Evolutionary conservation across 2,329 filamentous ascomycete genomes (phyloP).

Genomic region (Alternaria metachromatica): DNA sequence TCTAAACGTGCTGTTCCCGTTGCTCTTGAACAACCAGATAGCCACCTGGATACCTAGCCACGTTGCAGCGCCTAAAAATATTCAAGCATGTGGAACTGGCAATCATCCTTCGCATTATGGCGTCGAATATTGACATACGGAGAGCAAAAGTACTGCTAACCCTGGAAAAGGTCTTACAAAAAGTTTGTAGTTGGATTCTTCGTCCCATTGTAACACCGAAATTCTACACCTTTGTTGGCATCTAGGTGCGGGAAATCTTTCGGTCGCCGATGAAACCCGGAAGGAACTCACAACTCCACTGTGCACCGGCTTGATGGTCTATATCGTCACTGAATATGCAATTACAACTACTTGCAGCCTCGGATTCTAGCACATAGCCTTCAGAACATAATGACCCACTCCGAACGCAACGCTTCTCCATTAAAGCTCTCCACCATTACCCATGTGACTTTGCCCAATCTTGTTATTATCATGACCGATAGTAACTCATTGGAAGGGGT

Average conservation of each 20-base stretch:
- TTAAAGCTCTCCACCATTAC: neutral
- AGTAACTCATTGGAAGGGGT: neutral
- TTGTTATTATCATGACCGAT: neutral
- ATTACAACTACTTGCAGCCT: neutral
- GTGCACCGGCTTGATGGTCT: neutral
- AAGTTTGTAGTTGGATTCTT: neutral
- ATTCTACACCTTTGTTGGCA: neutral
- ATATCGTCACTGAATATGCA: neutral
- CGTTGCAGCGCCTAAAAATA: neutral
- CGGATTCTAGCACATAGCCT: neutral
- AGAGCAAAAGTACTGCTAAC: neutral
- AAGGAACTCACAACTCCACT: neutral
- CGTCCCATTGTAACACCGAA: neutral
- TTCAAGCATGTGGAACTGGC: neutral
- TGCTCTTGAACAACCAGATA: neutral
- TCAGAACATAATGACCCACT: neutral
- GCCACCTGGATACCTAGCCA: neutral
- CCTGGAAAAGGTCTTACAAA: neutral
- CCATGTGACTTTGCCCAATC: neutral
- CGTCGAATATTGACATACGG: neutral
- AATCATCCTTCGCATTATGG: neutral
- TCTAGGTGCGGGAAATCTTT: neutral
- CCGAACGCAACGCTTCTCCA: neutral
- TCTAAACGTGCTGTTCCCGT: neutral
- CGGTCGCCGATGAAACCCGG: neutral